Conservation (phyloP, 2,329 filamentous ascomycete species). For the Erysiphe neolycopersici region DNA sequence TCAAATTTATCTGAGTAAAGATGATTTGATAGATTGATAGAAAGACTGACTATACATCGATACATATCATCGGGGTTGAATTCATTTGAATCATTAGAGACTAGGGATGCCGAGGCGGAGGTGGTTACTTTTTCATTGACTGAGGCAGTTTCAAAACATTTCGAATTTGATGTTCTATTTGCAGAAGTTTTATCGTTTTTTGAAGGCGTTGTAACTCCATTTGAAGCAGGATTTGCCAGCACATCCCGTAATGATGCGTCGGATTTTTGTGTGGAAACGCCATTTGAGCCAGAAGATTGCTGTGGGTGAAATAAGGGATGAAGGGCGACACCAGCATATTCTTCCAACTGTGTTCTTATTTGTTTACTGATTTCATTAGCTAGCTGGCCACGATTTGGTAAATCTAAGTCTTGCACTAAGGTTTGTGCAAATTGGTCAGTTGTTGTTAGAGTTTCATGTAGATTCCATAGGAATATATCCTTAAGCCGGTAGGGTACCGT, state of each 20-base stretch:
- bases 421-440: constrained; percentile 86
- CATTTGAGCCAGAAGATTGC: constrained; percentile 12
- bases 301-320: constrained; percentile 67
- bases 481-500: constrained; percentile 71
- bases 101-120: constrained; percentile 40
- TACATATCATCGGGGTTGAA: constrained; percentile 86
- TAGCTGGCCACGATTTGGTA: constrained; percentile 45
- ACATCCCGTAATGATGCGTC: constrained; percentile 13
- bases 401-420: constrained; percentile 76
- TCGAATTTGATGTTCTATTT: constrained; percentile 19
- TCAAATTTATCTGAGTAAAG: constrained; percentile 95
- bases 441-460: constrained; percentile 80
- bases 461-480: constrained; percentile 93
- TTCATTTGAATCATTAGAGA: constrained; percentile 39
- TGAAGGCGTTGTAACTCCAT: constrained; percentile 29
- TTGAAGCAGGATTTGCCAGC: constrained; percentile 18
- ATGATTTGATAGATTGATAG: constrained; percentile 71
- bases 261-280: constrained; percentile 12
- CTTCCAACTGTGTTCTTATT: constrained; percentile 82
- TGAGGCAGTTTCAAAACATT: constrained; percentile 17
- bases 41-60: constrained; percentile 72
- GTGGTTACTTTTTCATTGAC: constrained; percentile 21
- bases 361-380: constrained; percentile 71
- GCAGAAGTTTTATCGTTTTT: constrained; percentile 19
- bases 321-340: constrained; percentile 81